These are phyloP conservation scores for Platismatia glauca DNA, from an alignment of 495 filamentous ascomycete species.

Conservation along the genomic window DNA sequence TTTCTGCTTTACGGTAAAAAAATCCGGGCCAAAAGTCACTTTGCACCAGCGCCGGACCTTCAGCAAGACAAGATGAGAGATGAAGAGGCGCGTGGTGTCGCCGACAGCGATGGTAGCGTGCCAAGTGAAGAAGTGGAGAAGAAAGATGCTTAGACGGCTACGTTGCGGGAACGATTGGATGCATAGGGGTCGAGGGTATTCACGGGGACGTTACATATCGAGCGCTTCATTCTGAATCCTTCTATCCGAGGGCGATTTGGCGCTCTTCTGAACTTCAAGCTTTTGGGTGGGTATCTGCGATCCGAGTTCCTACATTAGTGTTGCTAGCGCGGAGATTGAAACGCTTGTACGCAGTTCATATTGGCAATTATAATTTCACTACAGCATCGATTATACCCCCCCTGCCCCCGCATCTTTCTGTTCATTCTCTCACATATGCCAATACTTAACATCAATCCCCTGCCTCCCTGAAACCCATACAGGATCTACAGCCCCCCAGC, in stretches of 20 bases:
- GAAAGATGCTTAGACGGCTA: background rate
- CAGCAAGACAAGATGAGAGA: background rate
- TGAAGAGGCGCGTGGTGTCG: slow-evolving; percentile 4
- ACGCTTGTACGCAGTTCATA: background rate
- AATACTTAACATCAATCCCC: too few relatives aligned
- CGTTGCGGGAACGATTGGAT: background rate
- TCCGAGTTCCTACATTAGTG: background rate
- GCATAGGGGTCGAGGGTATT: too few relatives aligned
- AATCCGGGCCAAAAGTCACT: slow-evolving; percentile 30
- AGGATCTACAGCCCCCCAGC: background rate
- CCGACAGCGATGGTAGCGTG: background rate
- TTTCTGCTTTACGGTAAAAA: slow-evolving; percentile 32
- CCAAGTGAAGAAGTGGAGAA: background rate
- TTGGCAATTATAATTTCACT: background rate
- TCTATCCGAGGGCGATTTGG: too few relatives aligned
- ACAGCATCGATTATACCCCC: too few relatives aligned
- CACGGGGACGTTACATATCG: too few relatives aligned
- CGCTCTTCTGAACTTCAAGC: background rate
- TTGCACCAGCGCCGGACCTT: slow-evolving; percentile 24
- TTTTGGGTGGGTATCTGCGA: background rate
- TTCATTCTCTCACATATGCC: too few relatives aligned
- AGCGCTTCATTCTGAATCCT: too few relatives aligned
- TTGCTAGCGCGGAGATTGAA: background rate
- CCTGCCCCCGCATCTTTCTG: too few relatives aligned
- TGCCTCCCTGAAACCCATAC: too few relatives aligned